Conservation (phyloP, 2,329 filamentous ascomycete species). For the Venturia oleaginea region DNA sequence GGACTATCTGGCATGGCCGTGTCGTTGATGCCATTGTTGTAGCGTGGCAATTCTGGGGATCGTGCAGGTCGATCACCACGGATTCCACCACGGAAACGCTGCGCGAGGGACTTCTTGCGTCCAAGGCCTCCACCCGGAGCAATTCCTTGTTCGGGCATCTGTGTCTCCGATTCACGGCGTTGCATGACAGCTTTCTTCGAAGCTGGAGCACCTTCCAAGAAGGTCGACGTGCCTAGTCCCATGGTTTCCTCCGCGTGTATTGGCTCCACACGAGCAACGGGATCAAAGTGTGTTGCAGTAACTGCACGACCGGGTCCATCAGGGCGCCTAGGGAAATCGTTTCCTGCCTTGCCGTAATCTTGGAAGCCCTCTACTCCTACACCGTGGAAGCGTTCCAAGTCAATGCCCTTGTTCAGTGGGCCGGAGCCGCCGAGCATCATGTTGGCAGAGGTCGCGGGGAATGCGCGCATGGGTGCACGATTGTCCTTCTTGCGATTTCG, state of each 20-base stretch:
- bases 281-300: conserved; percentile 47
- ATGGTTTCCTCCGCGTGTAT: conserved; percentile 77
- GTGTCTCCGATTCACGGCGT: conserved; percentile 61
- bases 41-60: conserved; percentile 45
- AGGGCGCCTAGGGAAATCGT: conserved; percentile 18
- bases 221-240: conserved; percentile 88
- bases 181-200: conserved; percentile 73
- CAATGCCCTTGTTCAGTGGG: conserved; percentile 69
- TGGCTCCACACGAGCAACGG: conserved; percentile 55
- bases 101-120: conserved; percentile 90
- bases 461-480: conserved; percentile 90
- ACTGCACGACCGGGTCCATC: conserved; percentile 32
- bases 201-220: conserved; percentile 87
- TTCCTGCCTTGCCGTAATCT: conserved; percentile 56
- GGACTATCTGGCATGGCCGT: background rate
- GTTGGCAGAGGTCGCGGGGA: conserved; percentile 85
- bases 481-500: conserved; percentile 78
- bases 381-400: conserved; percentile 84
- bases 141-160: conserved; percentile 32
- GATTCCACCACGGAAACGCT: conserved; percentile 75
- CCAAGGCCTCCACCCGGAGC: conserved; percentile 46
- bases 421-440: conserved; percentile 84
- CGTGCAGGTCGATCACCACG: conserved; percentile 34
- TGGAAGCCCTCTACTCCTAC: conserved; percentile 75
- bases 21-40: conserved; percentile 19